These are phyloP conservation scores for Chaetomium tenue DNA, from an alignment of 495 filamentous ascomycete species.

Conservation along the genomic window DNA sequence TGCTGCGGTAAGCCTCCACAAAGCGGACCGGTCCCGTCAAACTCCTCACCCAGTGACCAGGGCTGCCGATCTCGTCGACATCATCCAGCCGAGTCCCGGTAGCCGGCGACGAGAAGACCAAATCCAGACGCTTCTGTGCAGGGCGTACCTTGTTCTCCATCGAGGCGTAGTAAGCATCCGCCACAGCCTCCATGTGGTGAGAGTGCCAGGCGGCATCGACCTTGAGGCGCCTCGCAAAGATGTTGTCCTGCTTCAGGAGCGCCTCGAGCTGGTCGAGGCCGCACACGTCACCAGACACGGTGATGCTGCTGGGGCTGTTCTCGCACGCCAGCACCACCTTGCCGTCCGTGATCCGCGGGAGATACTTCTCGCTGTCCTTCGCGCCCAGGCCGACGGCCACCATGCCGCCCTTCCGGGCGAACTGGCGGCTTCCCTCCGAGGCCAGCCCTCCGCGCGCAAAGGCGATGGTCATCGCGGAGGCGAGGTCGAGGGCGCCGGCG, in stretches of 20 bases:
- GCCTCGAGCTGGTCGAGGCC: slow-evolving; percentile 40
- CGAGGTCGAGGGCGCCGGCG: slow-evolving; percentile 42
- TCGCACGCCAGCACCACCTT: slow-evolving; percentile 45
- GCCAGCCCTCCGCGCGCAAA: slow-evolving; percentile 33
- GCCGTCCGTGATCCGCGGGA: slow-evolving; percentile 29
- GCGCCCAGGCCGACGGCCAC: slow-evolving; percentile 42
- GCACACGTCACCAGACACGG: slow-evolving; percentile 43
- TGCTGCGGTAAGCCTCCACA: slow-evolving; percentile 39
- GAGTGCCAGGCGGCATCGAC: slow-evolving; percentile 49
- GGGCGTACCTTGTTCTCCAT: slow-evolving; percentile 32
- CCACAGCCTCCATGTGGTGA: slow-evolving; percentile 44
- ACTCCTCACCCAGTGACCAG: slow-evolving; percentile 48
- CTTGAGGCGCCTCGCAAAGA: slow-evolving; percentile 40
- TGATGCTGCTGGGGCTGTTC: slow-evolving; percentile 50
- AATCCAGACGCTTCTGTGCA: slow-evolving; percentile 21
- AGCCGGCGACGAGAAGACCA: slow-evolving; percentile 30
- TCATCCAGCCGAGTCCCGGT: slow-evolving; percentile 26
- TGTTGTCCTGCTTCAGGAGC: slow-evolving; percentile 30
- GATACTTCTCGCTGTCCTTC: slow-evolving; percentile 27
- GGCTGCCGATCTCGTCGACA: slow-evolving; percentile 29
- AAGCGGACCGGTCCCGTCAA: slow-evolving; percentile 47
- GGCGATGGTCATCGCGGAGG: slow-evolving; percentile 50
- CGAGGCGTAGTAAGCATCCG: slow-evolving; percentile 36
- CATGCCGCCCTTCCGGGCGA: slow-evolving; percentile 41
- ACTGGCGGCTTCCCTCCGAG: slow-evolving; percentile 31